A percentile compares a stretch with the other conserved stretches of the same genome.
Evolutionary conservation across 2,329 filamentous ascomycete species (phyloP).

Genomic region (Botryosphaeria dothidea): DNA sequence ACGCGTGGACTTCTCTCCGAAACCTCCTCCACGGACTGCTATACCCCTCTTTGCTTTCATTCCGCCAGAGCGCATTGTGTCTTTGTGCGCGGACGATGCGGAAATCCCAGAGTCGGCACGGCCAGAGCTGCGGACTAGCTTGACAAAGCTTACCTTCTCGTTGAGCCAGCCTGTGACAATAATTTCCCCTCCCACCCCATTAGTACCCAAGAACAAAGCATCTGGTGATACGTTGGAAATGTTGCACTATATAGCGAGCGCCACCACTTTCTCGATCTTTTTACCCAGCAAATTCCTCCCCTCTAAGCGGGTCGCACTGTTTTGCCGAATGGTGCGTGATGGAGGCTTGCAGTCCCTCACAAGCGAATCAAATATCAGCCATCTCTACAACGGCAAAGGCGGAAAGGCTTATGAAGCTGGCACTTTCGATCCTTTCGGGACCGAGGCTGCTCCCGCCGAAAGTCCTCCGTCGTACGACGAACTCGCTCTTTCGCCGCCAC

Average conservation of each 20-base stretch:
- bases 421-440: neutral
- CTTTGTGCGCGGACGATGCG: neutral
- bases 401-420: neutral
- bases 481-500: neutral
- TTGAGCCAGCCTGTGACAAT: neutral
- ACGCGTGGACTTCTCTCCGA: neutral
- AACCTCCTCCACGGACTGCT: neutral
- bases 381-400: neutral
- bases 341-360: neutral
- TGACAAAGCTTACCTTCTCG: neutral
- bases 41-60: neutral
- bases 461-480: constrained; percentile 11
- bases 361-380: neutral
- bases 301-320: neutral
- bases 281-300: neutral
- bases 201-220: neutral
- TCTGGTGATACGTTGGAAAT: neutral
- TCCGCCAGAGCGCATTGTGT: neutral
- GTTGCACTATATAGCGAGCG: neutral
- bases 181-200: neutral
- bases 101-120: neutral
- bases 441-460: neutral
- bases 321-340: neutral
- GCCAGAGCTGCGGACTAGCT: neutral
- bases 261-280: neutral